These are phyloP conservation scores for Mrakia gelida DNA, from an alignment of 768 basidiomycete genomes.

Conservation along the genomic window DNA sequence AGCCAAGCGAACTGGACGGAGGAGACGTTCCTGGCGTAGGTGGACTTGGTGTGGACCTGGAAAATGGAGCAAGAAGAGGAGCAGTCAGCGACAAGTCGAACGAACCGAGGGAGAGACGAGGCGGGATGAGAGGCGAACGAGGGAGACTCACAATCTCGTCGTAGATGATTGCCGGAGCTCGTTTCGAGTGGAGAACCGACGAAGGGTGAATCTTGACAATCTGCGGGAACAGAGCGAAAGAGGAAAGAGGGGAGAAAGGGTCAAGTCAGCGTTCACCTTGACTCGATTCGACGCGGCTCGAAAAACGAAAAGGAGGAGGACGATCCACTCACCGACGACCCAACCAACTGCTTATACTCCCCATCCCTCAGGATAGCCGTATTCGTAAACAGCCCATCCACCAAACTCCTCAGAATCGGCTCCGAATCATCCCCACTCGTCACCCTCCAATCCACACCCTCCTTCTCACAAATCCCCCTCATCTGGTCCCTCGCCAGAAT, in stretches of 20 bases:
- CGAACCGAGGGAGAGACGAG: too few relatives aligned
- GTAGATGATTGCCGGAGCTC: constrained; percentile 80
- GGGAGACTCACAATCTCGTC: constrained; percentile 73
- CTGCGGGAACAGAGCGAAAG: constrained; percentile 40
- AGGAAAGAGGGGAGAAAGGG: background rate
- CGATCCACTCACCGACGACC: constrained; percentile 40
- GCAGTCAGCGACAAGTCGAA: background rate
- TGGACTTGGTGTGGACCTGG: constrained; percentile 48
- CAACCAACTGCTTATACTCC: constrained; percentile 65
- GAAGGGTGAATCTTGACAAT: constrained; percentile 86
- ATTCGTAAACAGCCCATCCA: constrained; percentile 73
- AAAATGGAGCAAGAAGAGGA: background rate
- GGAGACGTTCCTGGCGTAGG: constrained; percentile 90
- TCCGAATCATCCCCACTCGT: constrained; percentile 64
- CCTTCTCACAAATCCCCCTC: constrained; percentile 57
- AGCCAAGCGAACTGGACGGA: constrained; percentile 61
- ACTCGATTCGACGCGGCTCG: background rate
- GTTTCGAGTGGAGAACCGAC: constrained; percentile 74
- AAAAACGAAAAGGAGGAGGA: background rate
- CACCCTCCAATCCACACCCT: constrained; percentile 56
- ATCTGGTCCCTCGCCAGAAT: constrained; percentile 76
- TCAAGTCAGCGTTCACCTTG: background rate
- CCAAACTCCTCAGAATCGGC: constrained; percentile 64
- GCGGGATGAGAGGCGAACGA: background rate
- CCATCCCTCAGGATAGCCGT: constrained; percentile 82